Conservation (phyloP, 2,329 filamentous ascomycete genomes). For the Colletotrichum sp. region DNA sequence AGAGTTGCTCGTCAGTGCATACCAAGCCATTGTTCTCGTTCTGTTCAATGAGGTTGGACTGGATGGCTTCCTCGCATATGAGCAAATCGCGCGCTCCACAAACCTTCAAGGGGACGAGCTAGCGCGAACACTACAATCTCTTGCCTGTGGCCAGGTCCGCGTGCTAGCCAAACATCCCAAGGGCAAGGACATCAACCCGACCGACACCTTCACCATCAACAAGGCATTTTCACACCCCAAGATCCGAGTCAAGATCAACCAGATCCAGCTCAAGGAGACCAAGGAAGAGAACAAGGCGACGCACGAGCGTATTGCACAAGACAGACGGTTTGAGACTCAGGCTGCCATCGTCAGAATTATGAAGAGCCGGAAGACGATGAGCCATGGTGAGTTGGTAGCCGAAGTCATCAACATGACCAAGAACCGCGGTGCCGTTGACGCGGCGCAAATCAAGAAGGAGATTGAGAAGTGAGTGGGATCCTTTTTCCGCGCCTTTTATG, state of each 20-base stretch:
- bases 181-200: conserved; percentile 76
- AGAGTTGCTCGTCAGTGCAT: conserved; percentile 88
- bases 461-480: conserved; percentile 79
- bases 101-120: conserved; percentile 80
- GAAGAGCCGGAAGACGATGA: conserved; percentile 90
- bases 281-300: conserved; percentile 94
- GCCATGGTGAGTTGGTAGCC: conserved; percentile 83
- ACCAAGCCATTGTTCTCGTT: conserved; percentile 88
- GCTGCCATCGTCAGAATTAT: conserved; percentile 96
- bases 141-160: conserved; percentile 88
- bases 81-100: conserved; percentile 76
- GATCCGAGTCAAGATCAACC: conserved; percentile 96
- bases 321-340: conserved; percentile 95
- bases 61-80: conserved; percentile 73
- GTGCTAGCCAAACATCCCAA: conserved; percentile 87
- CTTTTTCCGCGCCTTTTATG: not conserved
- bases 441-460: conserved; percentile 91
- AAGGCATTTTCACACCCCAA: conserved; percentile 77
- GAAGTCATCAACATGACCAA: conserved; percentile 93
- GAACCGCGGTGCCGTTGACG: conserved; percentile 83
- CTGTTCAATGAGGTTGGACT: conserved; percentile 79
- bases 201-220: conserved; percentile 88
- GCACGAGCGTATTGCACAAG: conserved; percentile 85
- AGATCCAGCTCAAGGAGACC: conserved; percentile 96
- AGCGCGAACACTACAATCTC: conserved; percentile 88